Base-by-base conservation (phyloP, 2,329 filamentous ascomycete species). In the Apiospora sp. region DNA sequence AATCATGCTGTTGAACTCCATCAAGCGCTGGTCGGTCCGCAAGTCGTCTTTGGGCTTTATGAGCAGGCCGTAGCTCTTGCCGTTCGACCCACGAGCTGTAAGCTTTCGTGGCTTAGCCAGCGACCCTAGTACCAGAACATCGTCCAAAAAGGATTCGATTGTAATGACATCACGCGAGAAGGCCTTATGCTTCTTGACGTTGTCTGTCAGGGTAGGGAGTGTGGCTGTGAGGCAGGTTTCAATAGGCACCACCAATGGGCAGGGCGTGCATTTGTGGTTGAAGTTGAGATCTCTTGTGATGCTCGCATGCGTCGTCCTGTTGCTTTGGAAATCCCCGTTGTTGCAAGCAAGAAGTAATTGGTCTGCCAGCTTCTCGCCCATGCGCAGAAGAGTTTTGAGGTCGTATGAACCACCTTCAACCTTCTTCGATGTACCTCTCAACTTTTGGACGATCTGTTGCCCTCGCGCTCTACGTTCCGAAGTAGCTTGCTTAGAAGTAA, bases 1-100 rank as follows among this genome's bases (percentile, higher is more conserved):
- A 85, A 99, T 98, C 90, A 98, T 96, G 67, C 93, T 92, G 81
- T 98, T 99, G 86, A 99, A 99, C 80, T 99, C 97, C 95, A 99
- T 99, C 27, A 99, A 91, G 70, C 96, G 94, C 82, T 98, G 96
- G 79, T 99, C 97, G 76, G 97, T 99, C 69, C 96, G 93, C 34
- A 99, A 89, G 81, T 99, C 97, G 81, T 99, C 96, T 82, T 98
- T 98, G 12, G 96, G 97, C 80, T 99, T 99, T 86, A 97, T 97
- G 72, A 99, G 88, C 10, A 99, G 89, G 75, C 94, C 94, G 81
- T 99, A 99, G 24, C 89, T 88, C 73, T 92, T 93, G 10, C 97
- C 96, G 82, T 99, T 95, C 0, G 94, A 96, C 0, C 96, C 96
- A 71, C 94, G 90, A 8, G 96, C 93, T 22, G 91, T 96, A 71